Base-by-base conservation (phyloP, 768 basidiomycete species). In the Podaxis mareebaensis region DNA sequence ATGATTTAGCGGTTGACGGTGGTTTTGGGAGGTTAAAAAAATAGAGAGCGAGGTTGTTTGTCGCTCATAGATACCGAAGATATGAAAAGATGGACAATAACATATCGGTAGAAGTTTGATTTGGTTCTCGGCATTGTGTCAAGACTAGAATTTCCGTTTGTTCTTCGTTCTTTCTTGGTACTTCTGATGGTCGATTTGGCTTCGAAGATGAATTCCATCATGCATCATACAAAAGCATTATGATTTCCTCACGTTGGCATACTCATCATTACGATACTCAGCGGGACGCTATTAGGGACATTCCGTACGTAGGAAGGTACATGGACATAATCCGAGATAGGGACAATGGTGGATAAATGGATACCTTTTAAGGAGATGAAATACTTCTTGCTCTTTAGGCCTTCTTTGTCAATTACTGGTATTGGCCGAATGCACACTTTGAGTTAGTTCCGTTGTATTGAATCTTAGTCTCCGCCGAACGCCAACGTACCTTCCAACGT, bases 31-130 rank as follows among this genome's bases (percentile, higher is more conserved):
- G 22, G 17, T 17, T 2, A 22, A 36, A 59, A n/a, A 49, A 33
- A 49, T 22, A 48, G 44, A 57, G 22, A n/a, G 10, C 10, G 44
- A 36, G 17, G 12, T 39, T 49, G 42, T 38, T 49, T 51, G 42
- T 49, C 46, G 33, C 26, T 49, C 58, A 59, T 59, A 59, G 58
- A 59, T 33, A 13, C 6, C 8, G 12, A 46, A 48, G 58, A 36
- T 51, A 51, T 49, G 48, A 49, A 59, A 48, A 24, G 40, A 8
- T 46, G n/a, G 28, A 46, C 20, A 46, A 46, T 46, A 20, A 46
- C 44, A 3, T 46, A 7, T 46, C 44, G 44, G 49, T 28, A 51
- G 26, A 51, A 51, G 49, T 11, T 33, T 51, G 11, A 51, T 24
- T 51, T 28, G 49, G 22, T 51, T 24, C 22, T 4, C 30, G 30